These are phyloP conservation scores for Canavalia ensiformis DNA, from an alignment of 306 rosid species.

Conservation along the genomic window DNA sequence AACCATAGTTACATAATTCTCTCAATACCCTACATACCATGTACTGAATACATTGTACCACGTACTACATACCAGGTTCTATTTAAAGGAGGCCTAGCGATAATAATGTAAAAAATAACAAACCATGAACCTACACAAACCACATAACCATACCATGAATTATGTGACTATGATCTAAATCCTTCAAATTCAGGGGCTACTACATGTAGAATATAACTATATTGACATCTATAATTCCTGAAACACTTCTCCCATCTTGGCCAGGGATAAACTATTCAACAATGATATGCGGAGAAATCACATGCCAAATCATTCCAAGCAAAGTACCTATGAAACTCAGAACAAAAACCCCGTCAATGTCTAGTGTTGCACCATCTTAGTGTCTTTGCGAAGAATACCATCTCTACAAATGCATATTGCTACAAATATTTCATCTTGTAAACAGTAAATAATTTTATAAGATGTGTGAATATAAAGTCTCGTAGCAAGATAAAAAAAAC, in stretches of 20 bases:
- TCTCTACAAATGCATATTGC: not conserved
- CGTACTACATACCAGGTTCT: too few relatives aligned
- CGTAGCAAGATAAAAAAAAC: not conserved
- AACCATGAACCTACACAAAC: too few relatives aligned
- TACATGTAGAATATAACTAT: not conserved
- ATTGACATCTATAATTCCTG: not conserved
- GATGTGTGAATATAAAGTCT: not conserved
- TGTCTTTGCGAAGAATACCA: not conserved
- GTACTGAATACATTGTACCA: too few relatives aligned
- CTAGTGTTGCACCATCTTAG: not conserved
- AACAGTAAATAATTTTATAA: not conserved
- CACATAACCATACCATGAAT: too few relatives aligned
- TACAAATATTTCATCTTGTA: not conserved
- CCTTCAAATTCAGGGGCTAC: constrained; percentile 10
- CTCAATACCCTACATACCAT: too few relatives aligned
- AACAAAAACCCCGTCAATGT: not conserved
- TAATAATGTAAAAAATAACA: too few relatives aligned
- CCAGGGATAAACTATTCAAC: not conserved
- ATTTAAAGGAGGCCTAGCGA: too few relatives aligned
- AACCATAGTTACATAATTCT: too few relatives aligned
- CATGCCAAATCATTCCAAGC: not conserved
- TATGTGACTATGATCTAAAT: too few relatives aligned
- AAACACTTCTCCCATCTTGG: not conserved
- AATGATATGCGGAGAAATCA: not conserved
- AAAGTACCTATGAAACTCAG: not conserved